phyloP scores from a whole-genome alignment of 208 protist species.

The Leishmania lainsoni region DNA sequence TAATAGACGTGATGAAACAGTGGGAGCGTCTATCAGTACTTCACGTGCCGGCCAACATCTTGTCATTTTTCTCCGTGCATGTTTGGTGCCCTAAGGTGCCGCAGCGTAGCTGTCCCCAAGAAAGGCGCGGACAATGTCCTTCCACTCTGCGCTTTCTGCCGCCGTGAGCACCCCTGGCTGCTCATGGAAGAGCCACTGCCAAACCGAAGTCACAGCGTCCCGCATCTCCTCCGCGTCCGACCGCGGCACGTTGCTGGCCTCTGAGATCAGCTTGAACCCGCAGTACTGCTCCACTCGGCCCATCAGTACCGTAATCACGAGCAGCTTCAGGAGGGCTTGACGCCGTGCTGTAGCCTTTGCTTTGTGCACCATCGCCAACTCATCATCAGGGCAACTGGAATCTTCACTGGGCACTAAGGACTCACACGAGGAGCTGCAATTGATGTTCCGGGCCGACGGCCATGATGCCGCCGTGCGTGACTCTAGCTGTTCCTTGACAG shows the following conservation, averaged over 20 bases:
- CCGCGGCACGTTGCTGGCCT: constrained; percentile 35
- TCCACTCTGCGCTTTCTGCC: constrained; percentile 62
- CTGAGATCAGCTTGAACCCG: constrained; percentile 31
- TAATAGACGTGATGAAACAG: not conserved
- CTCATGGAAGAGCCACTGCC: constrained; percentile 58
- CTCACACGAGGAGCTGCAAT: not conserved
- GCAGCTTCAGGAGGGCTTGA: constrained; percentile 58
- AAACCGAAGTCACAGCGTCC: constrained; percentile 53
- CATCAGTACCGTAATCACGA: constrained; percentile 67
- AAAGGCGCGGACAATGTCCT: constrained; percentile 41
- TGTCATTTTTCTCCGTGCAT: not conserved
- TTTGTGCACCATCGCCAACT: not conserved
- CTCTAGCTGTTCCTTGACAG: constrained; percentile 31
- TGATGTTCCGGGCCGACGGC: not conserved
- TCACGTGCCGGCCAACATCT: not conserved
- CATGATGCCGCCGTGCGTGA: not conserved
- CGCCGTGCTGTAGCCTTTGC: constrained; percentile 17
- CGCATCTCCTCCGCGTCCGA: constrained; percentile 53
- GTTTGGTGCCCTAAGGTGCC: constrained; percentile 1
- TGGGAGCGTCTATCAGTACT: not conserved
- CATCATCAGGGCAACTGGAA: not conserved
- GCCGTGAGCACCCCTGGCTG: constrained; percentile 39
- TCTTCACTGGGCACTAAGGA: not conserved
- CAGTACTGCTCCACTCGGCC: constrained; percentile 47
- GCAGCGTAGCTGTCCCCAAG: constrained; percentile 66